Base-by-base conservation (phyloP, 306 rosid genomes). In the Sesbania bispinosa region DNA sequence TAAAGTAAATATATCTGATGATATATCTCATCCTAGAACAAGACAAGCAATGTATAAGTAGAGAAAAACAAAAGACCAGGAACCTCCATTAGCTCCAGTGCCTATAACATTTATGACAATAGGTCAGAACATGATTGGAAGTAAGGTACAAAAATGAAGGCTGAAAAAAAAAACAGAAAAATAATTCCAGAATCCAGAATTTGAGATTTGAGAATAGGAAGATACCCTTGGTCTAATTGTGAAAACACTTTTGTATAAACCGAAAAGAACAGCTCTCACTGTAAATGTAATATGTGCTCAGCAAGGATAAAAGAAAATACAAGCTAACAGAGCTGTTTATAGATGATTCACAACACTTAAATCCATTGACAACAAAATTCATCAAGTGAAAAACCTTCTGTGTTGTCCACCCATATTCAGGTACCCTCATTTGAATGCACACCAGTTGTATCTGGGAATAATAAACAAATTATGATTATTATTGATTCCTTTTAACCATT, bases 11-110 rank as follows among this genome's bases (percentile, higher is more conserved):
- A 54, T 85, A 85, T 95, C 90, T 90, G 95, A 78, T 88, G 81
- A 74, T 86, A 86, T 72, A 90, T 90, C 89, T 90, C 95, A 10
- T 92, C 97, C 95, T 92, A 90, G 80, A 90, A 88, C 69, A 90
- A 77, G 60, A 90, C 88, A 67, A 90, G 95, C 61, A 86, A 73
- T 27, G 95, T 86, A 71, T 88, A 88, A 0, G 95, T 90, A n/a
- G 97, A 90, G 73, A 90, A 88, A 66, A 90, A 90, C 63, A 90
- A 75, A 75, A 90, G 90, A 36, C 87, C 83, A 16, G 97, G 97
- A 79, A 86, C 68, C 74, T 90, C 97, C 95, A 88, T 84, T 13
- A 88, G 45, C 80, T 81, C 90, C 59, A 90, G 73, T 35, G 54
- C 85, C 95, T 88, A 70, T n/a, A 62, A 33, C 64, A 79, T 27